Conservation (phyloP, 2,329 filamentous ascomycete species). For the Stagonosporopsis vannaccii region DNA sequence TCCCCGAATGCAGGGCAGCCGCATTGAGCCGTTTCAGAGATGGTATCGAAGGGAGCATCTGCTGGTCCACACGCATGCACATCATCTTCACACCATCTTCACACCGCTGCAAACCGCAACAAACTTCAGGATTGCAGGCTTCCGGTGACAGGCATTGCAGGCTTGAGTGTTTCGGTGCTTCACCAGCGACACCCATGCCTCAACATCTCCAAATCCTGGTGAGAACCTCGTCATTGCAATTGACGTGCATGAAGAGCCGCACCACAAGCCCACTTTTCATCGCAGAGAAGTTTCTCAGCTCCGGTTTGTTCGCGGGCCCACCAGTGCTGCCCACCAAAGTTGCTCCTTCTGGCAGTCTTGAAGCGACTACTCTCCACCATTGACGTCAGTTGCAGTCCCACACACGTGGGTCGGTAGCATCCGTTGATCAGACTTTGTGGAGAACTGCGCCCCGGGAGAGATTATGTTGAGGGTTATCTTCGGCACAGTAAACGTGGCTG, state of each 20-base stretch:
- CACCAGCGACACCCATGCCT: conserved; percentile 15
- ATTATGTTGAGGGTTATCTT: conserved; percentile 17
- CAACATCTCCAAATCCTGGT: conserved; percentile 11
- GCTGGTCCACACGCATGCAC: conserved; percentile 3
- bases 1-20: conserved; percentile 14
- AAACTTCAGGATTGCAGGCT: neutral
- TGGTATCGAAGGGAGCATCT: neutral
- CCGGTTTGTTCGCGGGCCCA: conserved; percentile 22
- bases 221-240: conserved; percentile 13
- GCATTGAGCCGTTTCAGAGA: conserved; percentile 7
- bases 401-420: conserved; percentile 18
- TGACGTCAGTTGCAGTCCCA: conserved; percentile 17
- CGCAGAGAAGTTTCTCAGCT: conserved; percentile 19
- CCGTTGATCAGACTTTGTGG: conserved; percentile 15
- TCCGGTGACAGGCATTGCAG: conserved; percentile 11
- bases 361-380: conserved; percentile 5
- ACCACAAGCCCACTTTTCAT: conserved; percentile 14
- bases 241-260: conserved; percentile 16
- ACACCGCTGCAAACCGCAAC: conserved; percentile 1
- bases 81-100: conserved; percentile 1
- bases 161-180: conserved; percentile 11
- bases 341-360: conserved; percentile 10
- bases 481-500: conserved; percentile 7
- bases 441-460: neutral
- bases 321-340: conserved; percentile 1